Evolutionary conservation across 306 rosid species (phyloP), one percentile per base, ranked within the genome.

Genomic region (Dryas drummondii): DNA sequence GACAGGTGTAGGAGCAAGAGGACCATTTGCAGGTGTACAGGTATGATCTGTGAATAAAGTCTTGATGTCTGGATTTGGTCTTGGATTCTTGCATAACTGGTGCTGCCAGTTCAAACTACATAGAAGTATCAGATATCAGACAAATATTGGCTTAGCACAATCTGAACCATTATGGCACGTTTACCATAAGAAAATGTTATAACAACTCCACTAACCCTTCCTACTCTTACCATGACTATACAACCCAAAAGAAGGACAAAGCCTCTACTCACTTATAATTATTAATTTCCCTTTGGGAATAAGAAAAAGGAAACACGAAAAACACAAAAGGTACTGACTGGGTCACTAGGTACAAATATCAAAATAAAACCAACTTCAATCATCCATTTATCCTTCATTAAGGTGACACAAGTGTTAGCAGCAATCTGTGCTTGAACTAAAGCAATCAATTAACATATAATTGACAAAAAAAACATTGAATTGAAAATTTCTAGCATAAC

Each of bases 81-180:
- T 86, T 11, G 97, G 97, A 57, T 85, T 84, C 82, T 91, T 89
- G 84, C 98, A 93, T 74, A 89, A 86, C 79, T 89, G 96, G 82
- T 93, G 98, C 85, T 93, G 98, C 98, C 97, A 93, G 81, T 93
- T 93, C 86, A 93, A 84, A 81, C 98, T 93, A 88, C 83, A 82
- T 46, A 56, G 73, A 82, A 53, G 68, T 63, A 55, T 47, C 62
- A 73, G 44, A 69, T 69, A 68, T 76, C 70, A 70, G 54, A 55
- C 58, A 71, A 58, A 52, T 47, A 62, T 70, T 14, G 37, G 56
- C 66, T 44, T 67, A 62, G 32, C 62, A 84, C 37, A 66, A 76
- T 10, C 64, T 45, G 1, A 65, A 80, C 61, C 61, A 6, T 50
- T 46, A 49, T 3, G 15, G 11, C 32, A 76, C 51, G 45, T 17